Base-by-base conservation (phyloP, 1,284 basidiomycete species). In the Trichosporon inkin region DNA sequence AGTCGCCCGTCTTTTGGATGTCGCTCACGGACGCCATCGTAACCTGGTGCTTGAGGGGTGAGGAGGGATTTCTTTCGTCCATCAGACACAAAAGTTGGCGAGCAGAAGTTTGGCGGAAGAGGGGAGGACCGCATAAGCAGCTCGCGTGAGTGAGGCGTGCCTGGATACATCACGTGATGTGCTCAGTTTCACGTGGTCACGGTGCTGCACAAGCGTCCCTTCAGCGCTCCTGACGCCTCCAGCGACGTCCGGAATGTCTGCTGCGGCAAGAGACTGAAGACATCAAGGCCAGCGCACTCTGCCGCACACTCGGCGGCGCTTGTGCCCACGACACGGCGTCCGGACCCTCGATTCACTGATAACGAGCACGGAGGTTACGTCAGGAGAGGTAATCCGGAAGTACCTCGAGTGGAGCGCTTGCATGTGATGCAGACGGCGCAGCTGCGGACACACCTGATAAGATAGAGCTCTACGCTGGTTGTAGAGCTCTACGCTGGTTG, bases 1-100 rank as follows among this genome's bases (percentile, higher is more conserved):
- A 94, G 74, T 94, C 90, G 34, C 88, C 88, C 35, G 64, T 60
- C 57, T 72, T 69, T 66, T 79, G 77, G 22, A 77, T 61, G 56
- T 71, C 74, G 20, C 67, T 67, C 44, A 78, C 68, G 19, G 72
- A 67, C 34, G 70, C 66, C 70, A 72, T 73, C 40, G 47, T 68
- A 37, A 20, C 41, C 39, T 49, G 44, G 20, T 38, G 56, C 39
- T 38, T 49, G 44, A 49, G 44, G 44, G 44, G 44, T 49, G 44
- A 49, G 44, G 44, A 49, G 44, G 36, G 44, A 24, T 35, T 53
- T 53, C 34, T 53, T 8, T 49, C 20, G 16, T 24, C 52, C 35
- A n/a, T 35, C 35, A 37, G 35, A 37, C 16, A 37, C 52, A 53
- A 36, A 53, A 37, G 52, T 37, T 53, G 34, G 20, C 16, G 37